Evolutionary conservation across 176 grass and related monocot genomes (phyloP).

Genomic region (Ensete glaucum): DNA sequence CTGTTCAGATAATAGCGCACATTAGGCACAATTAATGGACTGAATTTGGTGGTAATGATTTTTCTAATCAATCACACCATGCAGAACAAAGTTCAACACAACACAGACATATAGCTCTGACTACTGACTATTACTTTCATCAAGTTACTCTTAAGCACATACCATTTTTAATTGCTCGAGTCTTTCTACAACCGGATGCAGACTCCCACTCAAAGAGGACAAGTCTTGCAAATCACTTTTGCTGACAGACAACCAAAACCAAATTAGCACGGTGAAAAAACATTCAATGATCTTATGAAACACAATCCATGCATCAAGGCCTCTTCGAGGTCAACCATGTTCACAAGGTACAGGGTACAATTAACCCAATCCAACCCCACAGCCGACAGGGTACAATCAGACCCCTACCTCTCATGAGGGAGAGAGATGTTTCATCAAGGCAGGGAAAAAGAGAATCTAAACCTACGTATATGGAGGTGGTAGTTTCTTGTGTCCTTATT

Average conservation of each 20-base stretch:
- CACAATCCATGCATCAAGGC: too few relatives aligned
- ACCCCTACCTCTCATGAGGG: not conserved
- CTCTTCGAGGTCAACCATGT: not conserved
- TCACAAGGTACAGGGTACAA: not conserved
- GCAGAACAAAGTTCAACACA: too few relatives aligned
- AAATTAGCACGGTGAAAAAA: not conserved
- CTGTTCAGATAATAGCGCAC: conserved; percentile 22
- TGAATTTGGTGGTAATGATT: not conserved
- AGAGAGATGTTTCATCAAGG: not conserved
- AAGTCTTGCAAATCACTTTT: conserved; percentile 39
- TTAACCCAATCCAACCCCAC: not conserved
- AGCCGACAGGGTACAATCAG: not conserved
- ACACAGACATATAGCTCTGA: too few relatives aligned
- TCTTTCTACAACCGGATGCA: conserved; percentile 72
- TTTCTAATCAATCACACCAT: not conserved
- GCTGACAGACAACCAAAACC: conserved; percentile 23
- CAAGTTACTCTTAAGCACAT: not conserved
- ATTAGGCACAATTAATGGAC: not conserved
- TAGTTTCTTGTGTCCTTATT: too few relatives aligned
- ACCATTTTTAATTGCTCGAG: conserved; percentile 89
- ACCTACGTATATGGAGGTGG: too few relatives aligned
- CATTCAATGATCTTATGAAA: too few relatives aligned
- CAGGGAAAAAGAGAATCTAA: not conserved
- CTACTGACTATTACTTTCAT: too few relatives aligned
- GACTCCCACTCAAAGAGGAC: conserved; percentile 50